Evolutionary conservation across 192 early-diverging fungal genomes (phyloP).

Genomic region (Backusella luteola): DNA sequence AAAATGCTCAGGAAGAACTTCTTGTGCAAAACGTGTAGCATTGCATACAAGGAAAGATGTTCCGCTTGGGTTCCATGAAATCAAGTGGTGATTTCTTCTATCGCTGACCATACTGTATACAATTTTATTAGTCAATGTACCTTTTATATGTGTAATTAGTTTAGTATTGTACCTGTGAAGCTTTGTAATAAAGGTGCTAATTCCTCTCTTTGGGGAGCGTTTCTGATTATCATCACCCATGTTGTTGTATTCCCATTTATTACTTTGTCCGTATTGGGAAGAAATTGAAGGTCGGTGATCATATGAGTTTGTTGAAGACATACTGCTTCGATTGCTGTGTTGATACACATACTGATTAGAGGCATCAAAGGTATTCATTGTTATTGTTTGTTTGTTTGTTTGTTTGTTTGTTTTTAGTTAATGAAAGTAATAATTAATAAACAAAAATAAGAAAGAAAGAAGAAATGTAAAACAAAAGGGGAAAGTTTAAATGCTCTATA

Average conservation of each 20-base stretch:
- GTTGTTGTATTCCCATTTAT: conserved; percentile 7
- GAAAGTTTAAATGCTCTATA: neutral
- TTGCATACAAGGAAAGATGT: conserved; percentile 71
- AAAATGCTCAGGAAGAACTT: conserved; percentile 81
- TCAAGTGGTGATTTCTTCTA: conserved; percentile 57
- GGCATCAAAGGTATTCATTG: neutral
- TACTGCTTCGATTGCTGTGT: neutral
- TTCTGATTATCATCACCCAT: neutral
- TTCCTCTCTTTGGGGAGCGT: conserved; percentile 12
- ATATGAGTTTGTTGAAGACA: conserved; percentile 8
- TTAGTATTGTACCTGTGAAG: conserved; percentile 10
- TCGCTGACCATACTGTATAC: conserved; percentile 61
- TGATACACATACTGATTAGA: neutral
- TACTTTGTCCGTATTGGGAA: neutral
- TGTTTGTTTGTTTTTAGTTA: neutral
- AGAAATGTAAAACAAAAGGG: conserved; percentile 6
- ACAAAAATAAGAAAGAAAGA: conserved; percentile 5
- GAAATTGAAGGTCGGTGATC: neutral
- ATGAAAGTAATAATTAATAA: neutral
- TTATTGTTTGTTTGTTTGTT: neutral
- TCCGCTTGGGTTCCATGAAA: conserved; percentile 67
- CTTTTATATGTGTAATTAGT: neutral
- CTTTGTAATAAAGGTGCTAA: conserved; percentile 20
- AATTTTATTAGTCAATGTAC: neutral
- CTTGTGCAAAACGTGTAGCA: conserved; percentile 73